Evolutionary conservation across 2,329 filamentous ascomycete genomes (phyloP).

Genomic region (Aureobasidium melanogenum): DNA sequence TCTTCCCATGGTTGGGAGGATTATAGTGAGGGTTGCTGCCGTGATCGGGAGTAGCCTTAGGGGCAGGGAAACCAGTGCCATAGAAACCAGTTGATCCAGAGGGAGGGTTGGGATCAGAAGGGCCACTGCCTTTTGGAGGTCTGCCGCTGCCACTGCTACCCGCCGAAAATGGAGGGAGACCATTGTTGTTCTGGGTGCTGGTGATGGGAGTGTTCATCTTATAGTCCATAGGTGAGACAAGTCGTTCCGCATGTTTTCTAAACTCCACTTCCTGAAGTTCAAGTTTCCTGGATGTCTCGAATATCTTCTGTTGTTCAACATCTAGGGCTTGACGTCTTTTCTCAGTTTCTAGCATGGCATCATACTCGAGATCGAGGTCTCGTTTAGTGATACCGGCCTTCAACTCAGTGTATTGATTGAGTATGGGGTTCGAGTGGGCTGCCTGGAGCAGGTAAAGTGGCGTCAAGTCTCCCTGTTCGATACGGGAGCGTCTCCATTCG

Average conservation of each 20-base stretch:
- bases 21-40: too few relatives aligned
- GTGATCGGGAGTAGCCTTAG: too few relatives aligned
- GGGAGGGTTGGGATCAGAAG: too few relatives aligned
- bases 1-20: too few relatives aligned
- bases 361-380: background rate
- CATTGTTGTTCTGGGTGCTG: background rate
- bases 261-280: background rate
- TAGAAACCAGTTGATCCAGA: too few relatives aligned
- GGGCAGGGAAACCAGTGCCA: too few relatives aligned
- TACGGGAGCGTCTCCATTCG: background rate
- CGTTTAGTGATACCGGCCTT: background rate
- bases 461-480: background rate
- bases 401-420: background rate
- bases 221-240: background rate
- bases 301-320: background rate
- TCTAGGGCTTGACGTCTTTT: background rate
- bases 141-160: too few relatives aligned
- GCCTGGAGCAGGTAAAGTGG: background rate
- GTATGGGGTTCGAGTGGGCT: background rate
- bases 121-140: too few relatives aligned
- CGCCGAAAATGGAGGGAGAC: background rate
- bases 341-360: background rate
- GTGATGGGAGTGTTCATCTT: background rate
- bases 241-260: background rate
- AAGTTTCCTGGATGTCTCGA: background rate